These are phyloP conservation scores for Brassica balearica DNA, from an alignment of 441 rosid genomes.

Conservation along the genomic window DNA sequence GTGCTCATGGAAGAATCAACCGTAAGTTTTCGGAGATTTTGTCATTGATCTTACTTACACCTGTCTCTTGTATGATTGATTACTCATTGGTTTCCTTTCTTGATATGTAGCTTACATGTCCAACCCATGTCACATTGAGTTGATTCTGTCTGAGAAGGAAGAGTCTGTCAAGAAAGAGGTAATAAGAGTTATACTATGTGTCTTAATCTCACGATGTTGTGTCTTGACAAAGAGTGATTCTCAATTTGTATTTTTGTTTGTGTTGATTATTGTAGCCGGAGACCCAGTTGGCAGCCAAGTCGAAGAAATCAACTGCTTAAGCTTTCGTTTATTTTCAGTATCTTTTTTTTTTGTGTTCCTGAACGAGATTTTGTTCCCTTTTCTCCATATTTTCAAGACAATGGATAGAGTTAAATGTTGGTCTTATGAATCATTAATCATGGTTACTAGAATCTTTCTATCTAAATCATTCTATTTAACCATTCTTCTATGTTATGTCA, in stretches of 20 bases:
- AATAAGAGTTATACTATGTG: neutral
- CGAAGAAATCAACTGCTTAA: conserved; percentile 53
- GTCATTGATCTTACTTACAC: no score
- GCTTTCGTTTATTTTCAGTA: neutral
- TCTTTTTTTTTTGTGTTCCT: conserved; percentile 7
- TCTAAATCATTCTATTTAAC: neutral
- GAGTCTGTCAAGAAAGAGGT: conserved; percentile 94
- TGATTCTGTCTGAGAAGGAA: conserved; percentile 86
- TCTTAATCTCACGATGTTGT: neutral
- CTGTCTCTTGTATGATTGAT: neutral
- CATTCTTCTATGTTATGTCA: neutral
- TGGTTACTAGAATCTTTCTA: neutral
- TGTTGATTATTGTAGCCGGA: conserved; percentile 57
- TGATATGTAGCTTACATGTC: conserved; percentile 82
- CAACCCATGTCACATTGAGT: conserved; percentile 90
- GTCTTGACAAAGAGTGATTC: neutral
- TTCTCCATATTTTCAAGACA: conserved; percentile 23
- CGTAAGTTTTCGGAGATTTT: conserved; percentile 57
- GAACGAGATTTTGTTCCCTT: conserved; percentile 31
- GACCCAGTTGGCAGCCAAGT: conserved; percentile 70
- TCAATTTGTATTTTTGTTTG: neutral
- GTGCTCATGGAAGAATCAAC: conserved; percentile 95
- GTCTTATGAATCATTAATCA: neutral
- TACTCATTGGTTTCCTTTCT: neutral
- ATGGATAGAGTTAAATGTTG: conserved; percentile 15